phyloP scores from a whole-genome alignment of 2,329 filamentous ascomycete genomes.

The Phialophora macrospora region DNA sequence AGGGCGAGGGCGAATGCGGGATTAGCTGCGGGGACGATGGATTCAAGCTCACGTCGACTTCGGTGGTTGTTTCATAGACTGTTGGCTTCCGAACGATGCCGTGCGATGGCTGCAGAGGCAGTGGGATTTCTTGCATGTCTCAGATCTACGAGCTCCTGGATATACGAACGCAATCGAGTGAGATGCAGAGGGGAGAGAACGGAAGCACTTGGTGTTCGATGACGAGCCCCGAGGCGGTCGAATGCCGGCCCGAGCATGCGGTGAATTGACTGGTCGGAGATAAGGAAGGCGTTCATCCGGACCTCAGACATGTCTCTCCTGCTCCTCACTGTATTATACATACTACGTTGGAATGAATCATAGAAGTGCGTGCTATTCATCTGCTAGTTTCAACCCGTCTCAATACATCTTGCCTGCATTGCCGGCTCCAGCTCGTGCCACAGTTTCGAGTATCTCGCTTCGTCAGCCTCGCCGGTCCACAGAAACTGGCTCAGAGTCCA shows the following conservation, averaged over 20 bases:
- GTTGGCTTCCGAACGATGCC: neutral
- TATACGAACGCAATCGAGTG: neutral
- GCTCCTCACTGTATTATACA: neutral
- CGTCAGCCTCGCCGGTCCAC: conserved; percentile 28
- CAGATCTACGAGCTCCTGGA: neutral
- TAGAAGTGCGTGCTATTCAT: neutral
- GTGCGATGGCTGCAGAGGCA: neutral
- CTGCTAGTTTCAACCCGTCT: neutral
- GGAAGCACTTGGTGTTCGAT: neutral
- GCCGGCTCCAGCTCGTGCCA: conserved; percentile 19
- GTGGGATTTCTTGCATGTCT: neutral
- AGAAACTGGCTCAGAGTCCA: conserved; percentile 23
- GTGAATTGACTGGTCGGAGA: neutral
- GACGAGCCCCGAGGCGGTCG: neutral
- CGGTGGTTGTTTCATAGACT: neutral
- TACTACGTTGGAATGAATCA: no score
- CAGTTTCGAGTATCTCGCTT: conserved; percentile 19
- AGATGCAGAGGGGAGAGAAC: neutral
- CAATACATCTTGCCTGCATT: neutral
- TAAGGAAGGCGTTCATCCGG: neutral
- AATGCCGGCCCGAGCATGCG: conserved; percentile 1
- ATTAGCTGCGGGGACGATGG: neutral
- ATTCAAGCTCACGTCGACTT: neutral
- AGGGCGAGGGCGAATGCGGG: neutral
- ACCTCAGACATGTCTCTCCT: neutral